These are phyloP conservation scores for Barbarea vulgaris DNA, from an alignment of 345 rosid species.

Conservation along the genomic window DNA sequence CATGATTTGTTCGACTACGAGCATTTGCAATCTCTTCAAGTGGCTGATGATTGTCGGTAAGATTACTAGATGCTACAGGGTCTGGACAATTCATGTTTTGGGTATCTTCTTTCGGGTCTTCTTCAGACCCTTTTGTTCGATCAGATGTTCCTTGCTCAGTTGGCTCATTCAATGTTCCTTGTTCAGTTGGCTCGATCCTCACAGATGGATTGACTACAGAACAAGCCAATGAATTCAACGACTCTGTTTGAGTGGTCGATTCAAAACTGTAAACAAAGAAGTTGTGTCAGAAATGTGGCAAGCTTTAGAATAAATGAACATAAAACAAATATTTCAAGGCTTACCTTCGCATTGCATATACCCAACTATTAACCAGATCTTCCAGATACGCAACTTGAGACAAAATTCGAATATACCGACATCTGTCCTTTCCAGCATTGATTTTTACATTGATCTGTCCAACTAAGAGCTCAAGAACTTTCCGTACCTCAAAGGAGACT, in stretches of 20 bases:
- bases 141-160: slow-evolving; percentile 37
- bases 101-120: slow-evolving; percentile 32
- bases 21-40: slow-evolving; percentile 23
- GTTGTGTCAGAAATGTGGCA: slow-evolving; percentile 31
- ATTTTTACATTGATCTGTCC: slow-evolving; percentile 69
- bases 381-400: slow-evolving; percentile 95
- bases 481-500: slow-evolving; percentile 79
- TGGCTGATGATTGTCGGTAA: slow-evolving; percentile 28
- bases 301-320: slow-evolving; percentile 3
- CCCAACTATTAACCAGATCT: slow-evolving; percentile 93
- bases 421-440: slow-evolving; percentile 81
- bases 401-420: slow-evolving; percentile 67
- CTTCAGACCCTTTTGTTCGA: slow-evolving; percentile 41
- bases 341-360: slow-evolving; percentile 80
- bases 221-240: slow-evolving; percentile 40
- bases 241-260: slow-evolving; percentile 48
- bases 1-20: slow-evolving; percentile 22
- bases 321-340: slow-evolving; percentile 10
- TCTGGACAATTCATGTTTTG: slow-evolving; percentile 41
- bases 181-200: slow-evolving; percentile 41
- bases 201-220: slow-evolving; percentile 40
- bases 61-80: slow-evolving; percentile 23
- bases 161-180: slow-evolving; percentile 40
- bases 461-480: slow-evolving; percentile 89
- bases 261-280: slow-evolving; percentile 67